Percentiles rank a stretch among this genome's conserved stretches.
These are phyloP conservation scores for Calonectria honghensis DNA, from an alignment of 2,329 filamentous ascomycete species.

Conservation along the genomic window DNA sequence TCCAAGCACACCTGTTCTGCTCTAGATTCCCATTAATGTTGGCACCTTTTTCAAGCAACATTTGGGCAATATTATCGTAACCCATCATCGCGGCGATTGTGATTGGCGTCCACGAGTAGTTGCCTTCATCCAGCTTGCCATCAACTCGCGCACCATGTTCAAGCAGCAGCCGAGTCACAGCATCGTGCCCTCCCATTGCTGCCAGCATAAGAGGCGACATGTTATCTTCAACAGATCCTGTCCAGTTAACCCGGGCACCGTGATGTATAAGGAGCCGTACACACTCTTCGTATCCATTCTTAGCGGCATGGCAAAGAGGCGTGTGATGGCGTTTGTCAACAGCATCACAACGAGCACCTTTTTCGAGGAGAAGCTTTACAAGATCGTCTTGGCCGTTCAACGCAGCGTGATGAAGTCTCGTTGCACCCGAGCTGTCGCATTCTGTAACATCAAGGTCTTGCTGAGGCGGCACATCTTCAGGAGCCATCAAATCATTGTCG, in stretches of 20 bases:
- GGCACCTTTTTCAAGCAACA: background rate
- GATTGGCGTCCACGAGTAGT: background rate
- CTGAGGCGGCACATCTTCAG: background rate
- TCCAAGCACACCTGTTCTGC: background rate
- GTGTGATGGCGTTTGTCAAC: slow-evolving; percentile 6
- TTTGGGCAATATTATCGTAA: background rate
- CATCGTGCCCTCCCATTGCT: background rate
- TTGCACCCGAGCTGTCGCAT: background rate
- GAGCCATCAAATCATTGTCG: background rate
- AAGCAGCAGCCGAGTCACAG: background rate
- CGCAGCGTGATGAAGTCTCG: slow-evolving; percentile 3
- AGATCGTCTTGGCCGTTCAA: background rate
- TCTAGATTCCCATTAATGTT: background rate
- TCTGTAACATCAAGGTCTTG: background rate
- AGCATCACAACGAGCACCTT: slow-evolving; percentile 2
- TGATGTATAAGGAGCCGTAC: background rate
- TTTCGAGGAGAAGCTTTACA: background rate
- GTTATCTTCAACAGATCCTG: background rate
- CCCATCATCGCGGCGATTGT: background rate
- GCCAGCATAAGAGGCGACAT: slow-evolving; percentile 7
- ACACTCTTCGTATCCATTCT: background rate
- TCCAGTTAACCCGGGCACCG: background rate
- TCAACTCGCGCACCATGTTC: background rate
- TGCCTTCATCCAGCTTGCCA: background rate
- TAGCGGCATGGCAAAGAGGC: background rate